A percentile compares a stretch with the other conserved stretches of the same genome.
phyloP scores from a whole-genome alignment of 1,284 basidiomycete genomes.

The Naganishia sp. region DNA sequence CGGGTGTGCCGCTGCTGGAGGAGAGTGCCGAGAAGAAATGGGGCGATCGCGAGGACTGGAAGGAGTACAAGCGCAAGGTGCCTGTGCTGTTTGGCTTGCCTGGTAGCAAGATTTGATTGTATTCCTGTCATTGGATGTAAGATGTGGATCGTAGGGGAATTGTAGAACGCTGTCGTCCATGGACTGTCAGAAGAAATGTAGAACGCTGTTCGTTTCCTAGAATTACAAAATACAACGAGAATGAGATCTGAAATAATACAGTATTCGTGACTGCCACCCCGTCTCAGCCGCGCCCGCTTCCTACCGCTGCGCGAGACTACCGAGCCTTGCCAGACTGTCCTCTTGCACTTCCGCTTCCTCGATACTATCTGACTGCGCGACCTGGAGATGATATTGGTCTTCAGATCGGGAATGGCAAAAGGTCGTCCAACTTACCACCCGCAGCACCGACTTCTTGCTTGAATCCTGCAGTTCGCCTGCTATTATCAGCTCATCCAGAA shows the following conservation, averaged over 20 bases:
- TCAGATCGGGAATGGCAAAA: neutral
- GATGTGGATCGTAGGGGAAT: neutral
- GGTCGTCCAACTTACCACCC: slow-evolving; percentile 62
- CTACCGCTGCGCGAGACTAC: slow-evolving; percentile 26
- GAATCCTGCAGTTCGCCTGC: slow-evolving; percentile 98
- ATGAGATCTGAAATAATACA: neutral
- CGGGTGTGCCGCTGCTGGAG: slow-evolving; percentile 71
- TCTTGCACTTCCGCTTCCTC: slow-evolving; percentile 56
- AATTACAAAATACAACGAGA: slow-evolving; percentile 1
- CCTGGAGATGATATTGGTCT: slow-evolving; percentile 39
- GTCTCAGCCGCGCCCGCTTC: neutral
- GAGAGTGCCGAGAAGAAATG: slow-evolving; percentile 66
- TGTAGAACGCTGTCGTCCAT: neutral
- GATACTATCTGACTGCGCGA: slow-evolving; percentile 57
- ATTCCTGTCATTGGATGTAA: neutral
- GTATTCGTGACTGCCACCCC: neutral
- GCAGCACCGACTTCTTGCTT: slow-evolving; percentile 93
- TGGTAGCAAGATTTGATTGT: slow-evolving; percentile 30
- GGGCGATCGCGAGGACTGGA: slow-evolving; percentile 65
- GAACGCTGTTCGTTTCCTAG: neutral
- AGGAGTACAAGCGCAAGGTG: slow-evolving; percentile 61
- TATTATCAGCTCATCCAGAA: slow-evolving; percentile 96
- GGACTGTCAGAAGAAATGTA: neutral
- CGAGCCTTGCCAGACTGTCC: slow-evolving; percentile 33
- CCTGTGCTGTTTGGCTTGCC: slow-evolving; percentile 42